Percentiles rank a stretch among this genome's conserved stretches.
Conservation (phyloP, 176 grass and related monocot species). For the Triticum dicoccoides region DNA sequence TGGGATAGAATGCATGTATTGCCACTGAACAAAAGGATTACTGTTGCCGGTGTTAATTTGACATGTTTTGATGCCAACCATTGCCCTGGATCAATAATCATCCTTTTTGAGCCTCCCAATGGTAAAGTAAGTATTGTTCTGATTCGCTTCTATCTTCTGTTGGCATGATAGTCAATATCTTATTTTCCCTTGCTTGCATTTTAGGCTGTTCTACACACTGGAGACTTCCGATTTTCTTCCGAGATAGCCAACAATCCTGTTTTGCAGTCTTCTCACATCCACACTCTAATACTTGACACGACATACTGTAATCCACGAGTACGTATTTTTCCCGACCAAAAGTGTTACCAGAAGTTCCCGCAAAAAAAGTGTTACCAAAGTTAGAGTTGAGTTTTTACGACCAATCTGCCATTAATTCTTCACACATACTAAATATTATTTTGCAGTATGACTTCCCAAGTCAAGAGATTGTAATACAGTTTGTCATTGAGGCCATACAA, state of each 20-base stretch:
- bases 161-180: background rate
- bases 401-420: slow-evolving; percentile 13
- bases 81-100: slow-evolving; percentile 89
- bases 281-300: slow-evolving; percentile 91
- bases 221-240: slow-evolving; percentile 82
- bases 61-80: slow-evolving; percentile 96
- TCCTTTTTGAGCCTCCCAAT: slow-evolving; percentile 94
- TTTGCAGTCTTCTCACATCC: slow-evolving; percentile 57
- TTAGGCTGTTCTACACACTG: slow-evolving; percentile 92
- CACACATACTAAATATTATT: slow-evolving; percentile 8
- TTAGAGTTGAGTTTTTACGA: background rate
- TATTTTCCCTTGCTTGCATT: slow-evolving; percentile 33
- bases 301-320: slow-evolving; percentile 89
- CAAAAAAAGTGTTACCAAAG: background rate
- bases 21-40: slow-evolving; percentile 76
- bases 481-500: slow-evolving; percentile 96
- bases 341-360: slow-evolving; percentile 2
- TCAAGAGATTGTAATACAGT: slow-evolving; percentile 86
- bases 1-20: slow-evolving; percentile 81
- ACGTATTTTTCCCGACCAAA: slow-evolving; percentile 19
- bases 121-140: slow-evolving; percentile 66
- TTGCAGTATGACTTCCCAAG: slow-evolving; percentile 95
- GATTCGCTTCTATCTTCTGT: background rate
- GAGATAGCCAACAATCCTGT: slow-evolving; percentile 69
- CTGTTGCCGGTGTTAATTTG: slow-evolving; percentile 63